Conservation (phyloP, 1,284 basidiomycete species). For the Cronartium quercuum region DNA sequence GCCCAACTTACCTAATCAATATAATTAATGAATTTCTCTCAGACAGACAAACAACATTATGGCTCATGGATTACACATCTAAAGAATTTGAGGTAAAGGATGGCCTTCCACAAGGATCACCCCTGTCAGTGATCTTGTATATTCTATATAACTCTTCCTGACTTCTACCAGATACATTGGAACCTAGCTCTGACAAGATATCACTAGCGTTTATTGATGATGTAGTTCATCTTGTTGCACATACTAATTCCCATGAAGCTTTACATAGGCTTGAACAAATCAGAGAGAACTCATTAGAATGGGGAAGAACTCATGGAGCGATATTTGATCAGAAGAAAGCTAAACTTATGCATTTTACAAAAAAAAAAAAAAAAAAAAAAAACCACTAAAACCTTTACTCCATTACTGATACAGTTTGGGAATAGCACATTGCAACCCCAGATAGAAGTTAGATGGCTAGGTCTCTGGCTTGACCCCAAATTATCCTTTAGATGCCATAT, state of each 20-base stretch:
- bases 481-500: neutral
- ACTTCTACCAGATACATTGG: neutral
- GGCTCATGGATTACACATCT: neutral
- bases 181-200: neutral
- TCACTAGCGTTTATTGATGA: constrained; percentile 5
- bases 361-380: neutral
- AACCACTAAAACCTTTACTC: too few species aligned
- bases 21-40: neutral
- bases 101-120: constrained; percentile 14
- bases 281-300: neutral
- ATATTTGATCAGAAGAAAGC: constrained; percentile 9
- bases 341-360: neutral
- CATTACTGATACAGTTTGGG: neutral
- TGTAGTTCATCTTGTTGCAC: constrained; percentile 7
- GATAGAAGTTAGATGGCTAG: neutral
- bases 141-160: constrained; percentile 9
- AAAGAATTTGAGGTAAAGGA: neutral
- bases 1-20: neutral
- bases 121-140: constrained; percentile 6
- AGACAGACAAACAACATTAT: neutral
- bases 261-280: neutral
- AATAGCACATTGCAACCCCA: neutral
- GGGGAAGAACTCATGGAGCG: neutral
- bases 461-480: neutral
- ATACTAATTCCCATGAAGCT: neutral